These are phyloP conservation scores for Trapa bicornis DNA, from an alignment of 345 rosid species.

Conservation along the genomic window DNA sequence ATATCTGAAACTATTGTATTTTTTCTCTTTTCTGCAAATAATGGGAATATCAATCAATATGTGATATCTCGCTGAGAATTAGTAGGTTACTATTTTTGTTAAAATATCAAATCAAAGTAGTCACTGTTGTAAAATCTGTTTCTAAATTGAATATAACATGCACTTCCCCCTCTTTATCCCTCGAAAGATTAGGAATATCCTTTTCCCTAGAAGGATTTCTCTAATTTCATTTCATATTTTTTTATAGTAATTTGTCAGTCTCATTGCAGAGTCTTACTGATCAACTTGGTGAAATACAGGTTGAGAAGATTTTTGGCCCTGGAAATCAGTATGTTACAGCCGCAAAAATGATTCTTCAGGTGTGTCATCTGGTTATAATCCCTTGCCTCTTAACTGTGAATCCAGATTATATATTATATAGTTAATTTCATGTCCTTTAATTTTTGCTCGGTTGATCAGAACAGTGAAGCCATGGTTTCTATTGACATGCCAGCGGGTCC, in stretches of 20 bases:
- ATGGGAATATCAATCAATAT: background rate
- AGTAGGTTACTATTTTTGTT: background rate
- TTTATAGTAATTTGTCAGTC: background rate
- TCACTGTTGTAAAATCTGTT: background rate
- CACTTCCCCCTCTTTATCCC: no score
- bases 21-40: background rate
- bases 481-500: conserved; percentile 99
- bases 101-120: no score
- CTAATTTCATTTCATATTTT: background rate
- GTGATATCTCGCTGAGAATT: background rate
- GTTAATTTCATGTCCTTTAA: background rate
- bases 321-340: conserved; percentile 96
- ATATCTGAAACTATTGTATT: background rate
- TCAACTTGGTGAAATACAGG: conserved; percentile 25
- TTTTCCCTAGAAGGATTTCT: background rate
- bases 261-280: background rate
- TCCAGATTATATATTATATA: background rate
- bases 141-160: no score
- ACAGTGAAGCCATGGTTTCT: conserved; percentile 95
- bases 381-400: background rate
- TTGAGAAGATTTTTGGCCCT: conserved; percentile 85
- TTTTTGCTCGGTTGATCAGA: conserved; percentile 29
- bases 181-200: no score
- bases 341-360: conserved; percentile 94
- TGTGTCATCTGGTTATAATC: conserved; percentile 10